These are phyloP conservation scores for Toxoplasma gondii DNA, from an alignment of 169 alveolate species.

Conservation along the genomic window DNA sequence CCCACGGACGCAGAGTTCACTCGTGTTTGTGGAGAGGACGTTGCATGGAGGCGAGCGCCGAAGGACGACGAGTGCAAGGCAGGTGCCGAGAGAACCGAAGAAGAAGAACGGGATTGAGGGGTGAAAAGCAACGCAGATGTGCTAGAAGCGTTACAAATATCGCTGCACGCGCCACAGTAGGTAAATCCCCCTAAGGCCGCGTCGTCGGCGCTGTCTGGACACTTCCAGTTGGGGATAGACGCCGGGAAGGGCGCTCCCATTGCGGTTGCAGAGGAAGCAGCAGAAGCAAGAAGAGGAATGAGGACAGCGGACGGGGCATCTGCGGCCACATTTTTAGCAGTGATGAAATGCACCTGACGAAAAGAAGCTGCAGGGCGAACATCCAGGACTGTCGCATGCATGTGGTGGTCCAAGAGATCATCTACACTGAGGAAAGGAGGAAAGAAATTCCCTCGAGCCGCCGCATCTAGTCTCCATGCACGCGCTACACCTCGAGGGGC, in stretches of 20 bases:
- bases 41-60: no score
- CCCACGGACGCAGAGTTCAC: no score
- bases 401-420: not conserved
- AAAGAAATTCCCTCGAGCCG: not conserved
- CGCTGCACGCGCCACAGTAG: not conserved
- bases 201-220: not conserved
- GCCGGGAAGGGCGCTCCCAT: slow-evolving; percentile 21
- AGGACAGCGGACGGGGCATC: slow-evolving; percentile 1
- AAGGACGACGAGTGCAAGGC: no score
- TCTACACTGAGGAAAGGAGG: slow-evolving; percentile 19
- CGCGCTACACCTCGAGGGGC: not conserved
- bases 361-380: slow-evolving; percentile 45
- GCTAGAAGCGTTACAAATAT: not conserved
- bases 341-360: not conserved
- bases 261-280: not conserved
- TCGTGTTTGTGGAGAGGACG: no score
- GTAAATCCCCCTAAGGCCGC: not conserved
- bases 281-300: not conserved
- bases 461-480: not conserved
- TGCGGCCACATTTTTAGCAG: slow-evolving; percentile 29
- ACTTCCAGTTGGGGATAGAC: not conserved
- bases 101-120: not conserved
- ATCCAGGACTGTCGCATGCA: slow-evolving; percentile 40
- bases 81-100: not conserved
- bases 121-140: not conserved